Percentiles rank a stretch among this genome's conserved stretches.
Evolutionary conservation across 1,139 yeast genomes (phyloP).

Genomic region (Geotrichum bryndzae): DNA sequence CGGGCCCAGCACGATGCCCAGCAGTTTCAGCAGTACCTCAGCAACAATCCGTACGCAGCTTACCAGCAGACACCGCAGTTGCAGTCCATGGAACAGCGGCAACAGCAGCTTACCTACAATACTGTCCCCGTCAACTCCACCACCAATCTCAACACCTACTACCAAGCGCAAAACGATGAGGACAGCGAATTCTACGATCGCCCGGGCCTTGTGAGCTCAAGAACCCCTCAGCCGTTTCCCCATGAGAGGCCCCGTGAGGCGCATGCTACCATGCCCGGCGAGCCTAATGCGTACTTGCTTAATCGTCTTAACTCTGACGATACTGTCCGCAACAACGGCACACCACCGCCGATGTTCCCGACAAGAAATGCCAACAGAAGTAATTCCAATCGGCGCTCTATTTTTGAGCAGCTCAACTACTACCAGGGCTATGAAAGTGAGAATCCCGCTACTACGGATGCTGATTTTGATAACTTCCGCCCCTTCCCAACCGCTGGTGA

Average conservation of each 20-base stretch:
- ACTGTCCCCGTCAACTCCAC: not conserved
- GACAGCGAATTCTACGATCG: constrained; percentile 17
- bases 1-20: not conserved
- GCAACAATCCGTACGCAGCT: not conserved
- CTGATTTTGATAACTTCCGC: constrained; percentile 9
- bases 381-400: constrained; percentile 2
- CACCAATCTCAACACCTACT: not conserved
- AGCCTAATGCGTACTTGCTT: constrained; percentile 24
- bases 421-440: constrained; percentile 3
- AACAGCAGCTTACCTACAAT: not conserved
- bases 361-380: constrained; percentile 13
- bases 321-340: not conserved
- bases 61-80: not conserved
- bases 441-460: not conserved
- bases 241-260: not conserved
- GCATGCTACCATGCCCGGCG: constrained; percentile 18
- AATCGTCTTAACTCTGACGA: constrained; percentile 19
- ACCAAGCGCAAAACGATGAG: not conserved
- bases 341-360: constrained; percentile 19
- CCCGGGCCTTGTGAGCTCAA: constrained; percentile 7
- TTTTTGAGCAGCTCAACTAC: constrained; percentile 4
- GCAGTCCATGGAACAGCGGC: not conserved
- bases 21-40: not conserved
- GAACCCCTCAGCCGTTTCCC: not conserved
- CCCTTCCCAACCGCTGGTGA: constrained; percentile 36